These are phyloP conservation scores for Eucalyptus sp. DNA, from an alignment of 345 rosid species.

Conservation along the genomic window DNA sequence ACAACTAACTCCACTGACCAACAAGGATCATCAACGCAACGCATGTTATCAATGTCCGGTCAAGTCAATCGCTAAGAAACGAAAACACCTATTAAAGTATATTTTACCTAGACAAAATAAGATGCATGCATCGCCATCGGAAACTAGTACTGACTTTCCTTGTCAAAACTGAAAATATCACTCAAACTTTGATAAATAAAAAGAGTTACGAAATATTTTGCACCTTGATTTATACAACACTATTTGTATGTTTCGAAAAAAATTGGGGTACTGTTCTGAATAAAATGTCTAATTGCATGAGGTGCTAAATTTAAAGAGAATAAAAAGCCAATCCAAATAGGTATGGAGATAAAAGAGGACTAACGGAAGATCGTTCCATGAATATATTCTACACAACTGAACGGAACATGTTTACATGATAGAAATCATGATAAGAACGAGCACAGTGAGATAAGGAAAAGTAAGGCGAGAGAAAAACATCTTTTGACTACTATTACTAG, in stretches of 20 bases:
- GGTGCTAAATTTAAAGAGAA: background rate
- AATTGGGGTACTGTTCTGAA: background rate
- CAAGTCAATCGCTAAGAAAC: background rate
- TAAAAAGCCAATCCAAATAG: background rate
- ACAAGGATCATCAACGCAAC: background rate
- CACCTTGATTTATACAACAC: background rate
- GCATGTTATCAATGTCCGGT: background rate
- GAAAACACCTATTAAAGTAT: background rate
- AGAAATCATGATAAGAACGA: background rate
- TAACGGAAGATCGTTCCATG: background rate
- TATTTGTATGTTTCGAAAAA: background rate
- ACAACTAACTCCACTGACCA: no score
- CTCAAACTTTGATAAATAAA: background rate
- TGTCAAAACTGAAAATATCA: background rate
- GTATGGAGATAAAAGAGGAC: background rate
- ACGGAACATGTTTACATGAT: background rate
- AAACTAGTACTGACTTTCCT: background rate
- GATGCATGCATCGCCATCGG: background rate
- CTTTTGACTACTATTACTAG: background rate
- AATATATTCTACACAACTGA: background rate
- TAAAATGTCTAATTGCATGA: background rate
- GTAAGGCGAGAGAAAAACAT: background rate
- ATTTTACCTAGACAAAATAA: background rate
- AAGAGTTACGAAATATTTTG: background rate
- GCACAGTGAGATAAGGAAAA: background rate